phyloP scores from a whole-genome alignment of 2,329 filamentous ascomycete genomes.

The Blastomyces emzantsi region DNA sequence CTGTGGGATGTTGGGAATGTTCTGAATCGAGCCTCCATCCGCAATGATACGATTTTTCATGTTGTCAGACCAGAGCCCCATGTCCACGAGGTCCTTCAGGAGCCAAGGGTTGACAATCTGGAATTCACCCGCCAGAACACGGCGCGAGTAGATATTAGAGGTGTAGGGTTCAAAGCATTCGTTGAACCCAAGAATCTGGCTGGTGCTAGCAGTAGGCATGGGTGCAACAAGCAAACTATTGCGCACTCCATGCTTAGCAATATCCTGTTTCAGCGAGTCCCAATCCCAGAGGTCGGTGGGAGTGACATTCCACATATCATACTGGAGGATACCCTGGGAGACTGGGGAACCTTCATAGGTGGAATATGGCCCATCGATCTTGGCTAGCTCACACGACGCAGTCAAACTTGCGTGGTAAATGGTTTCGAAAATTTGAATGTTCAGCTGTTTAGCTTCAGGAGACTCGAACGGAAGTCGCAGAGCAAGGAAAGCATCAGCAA shows the following conservation, averaged over 20 bases:
- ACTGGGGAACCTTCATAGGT: constrained; percentile 90
- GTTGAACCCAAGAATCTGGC: constrained; percentile 97
- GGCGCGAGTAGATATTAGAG: constrained; percentile 98
- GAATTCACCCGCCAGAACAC: constrained; percentile 96
- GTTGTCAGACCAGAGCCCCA: constrained; percentile 96
- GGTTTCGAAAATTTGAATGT: constrained; percentile 98
- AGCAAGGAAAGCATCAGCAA: constrained; percentile 95
- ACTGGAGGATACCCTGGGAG: constrained; percentile 92
- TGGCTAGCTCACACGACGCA: constrained; percentile 76
- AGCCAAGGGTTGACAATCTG: constrained; percentile 99
- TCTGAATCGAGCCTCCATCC: constrained; percentile 90
- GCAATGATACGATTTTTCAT: constrained; percentile 99
- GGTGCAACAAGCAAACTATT: constrained; percentile 93
- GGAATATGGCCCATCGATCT: constrained; percentile 72
- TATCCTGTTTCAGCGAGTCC: constrained; percentile 77
- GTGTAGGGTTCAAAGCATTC: constrained; percentile 99
- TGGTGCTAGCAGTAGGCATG: constrained; percentile 96
- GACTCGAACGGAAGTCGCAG: constrained; percentile 97
- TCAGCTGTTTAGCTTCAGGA: constrained; percentile 82
- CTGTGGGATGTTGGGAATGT: constrained; percentile 90
- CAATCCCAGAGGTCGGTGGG: constrained; percentile 96
- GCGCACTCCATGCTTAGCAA: constrained; percentile 85
- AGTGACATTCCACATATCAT: constrained; percentile 96
- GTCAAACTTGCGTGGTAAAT: constrained; percentile 96
- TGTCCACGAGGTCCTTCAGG: constrained; percentile 93